phyloP scores from a whole-genome alignment of 1,284 basidiomycete species.

The Pholiota adiposa region DNA sequence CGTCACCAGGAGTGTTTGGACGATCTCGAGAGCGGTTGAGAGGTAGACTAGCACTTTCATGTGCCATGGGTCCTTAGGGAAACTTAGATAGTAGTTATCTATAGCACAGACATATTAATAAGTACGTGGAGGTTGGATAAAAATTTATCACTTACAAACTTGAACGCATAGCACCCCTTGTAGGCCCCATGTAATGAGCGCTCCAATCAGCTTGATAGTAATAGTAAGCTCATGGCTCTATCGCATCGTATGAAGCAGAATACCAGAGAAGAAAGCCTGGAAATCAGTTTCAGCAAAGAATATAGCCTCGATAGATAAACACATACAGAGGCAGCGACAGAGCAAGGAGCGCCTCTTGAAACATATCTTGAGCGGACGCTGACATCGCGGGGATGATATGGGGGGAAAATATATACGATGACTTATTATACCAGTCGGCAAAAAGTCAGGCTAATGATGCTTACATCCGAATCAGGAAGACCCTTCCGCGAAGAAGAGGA shows the following conservation, averaged over 20 bases:
- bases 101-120: conserved; percentile 1
- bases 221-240: neutral
- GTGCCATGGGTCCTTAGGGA: conserved; percentile 26
- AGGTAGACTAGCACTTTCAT: conserved; percentile 28
- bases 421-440: conserved; percentile 5
- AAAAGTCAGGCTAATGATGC: neutral
- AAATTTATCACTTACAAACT: conserved; percentile 21
- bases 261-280: conserved; percentile 7
- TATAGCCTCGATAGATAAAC: neutral
- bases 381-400: neutral
- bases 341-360: neutral
- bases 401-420: neutral
- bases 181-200: conserved; percentile 25
- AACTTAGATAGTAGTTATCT: conserved; percentile 30
- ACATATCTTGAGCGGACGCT: neutral
- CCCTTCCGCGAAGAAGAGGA: neutral
- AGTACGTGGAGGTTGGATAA: neutral
- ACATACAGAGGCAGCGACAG: conserved; percentile 4
- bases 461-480: neutral
- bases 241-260: neutral
- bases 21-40: conserved; percentile 20
- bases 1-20: conserved; percentile 27
- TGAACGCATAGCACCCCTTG: conserved; percentile 26
- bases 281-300: neutral
- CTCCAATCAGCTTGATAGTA: conserved; percentile 17